phyloP scores from a whole-genome alignment of 23 red algal genomes.

The Gracilaria domingensis region DNA sequence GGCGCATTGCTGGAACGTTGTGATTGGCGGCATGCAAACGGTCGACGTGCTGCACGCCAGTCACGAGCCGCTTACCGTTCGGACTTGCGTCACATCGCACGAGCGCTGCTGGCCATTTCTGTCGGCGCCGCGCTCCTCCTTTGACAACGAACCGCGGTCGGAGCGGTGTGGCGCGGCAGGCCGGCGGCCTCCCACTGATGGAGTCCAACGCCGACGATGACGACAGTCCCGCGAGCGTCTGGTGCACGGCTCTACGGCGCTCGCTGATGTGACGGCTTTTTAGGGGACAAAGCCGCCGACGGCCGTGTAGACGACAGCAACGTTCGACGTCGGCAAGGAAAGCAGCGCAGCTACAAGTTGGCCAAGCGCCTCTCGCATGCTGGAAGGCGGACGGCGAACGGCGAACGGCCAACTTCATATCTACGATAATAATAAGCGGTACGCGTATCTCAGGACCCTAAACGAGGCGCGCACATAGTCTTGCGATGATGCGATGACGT shows the following conservation, averaged over 20 bases:
- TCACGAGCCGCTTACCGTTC: constrained; percentile 43
- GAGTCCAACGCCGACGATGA: too few species aligned
- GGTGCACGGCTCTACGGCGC: too few species aligned
- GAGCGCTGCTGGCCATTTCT: not conserved
- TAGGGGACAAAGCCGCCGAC: too few species aligned
- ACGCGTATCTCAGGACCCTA: not conserved
- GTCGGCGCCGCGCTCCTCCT: not conserved
- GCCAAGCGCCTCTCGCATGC: too few species aligned
- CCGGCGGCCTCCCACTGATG: too few species aligned
- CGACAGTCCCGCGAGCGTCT: too few species aligned
- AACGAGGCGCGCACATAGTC: not conserved
- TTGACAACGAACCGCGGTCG: not conserved
- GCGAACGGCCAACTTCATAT: not conserved
- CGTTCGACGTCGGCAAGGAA: too few species aligned
- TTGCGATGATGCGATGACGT: not conserved
- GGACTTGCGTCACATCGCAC: constrained; percentile 14
- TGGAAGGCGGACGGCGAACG: not conserved
- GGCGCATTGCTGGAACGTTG: not conserved
- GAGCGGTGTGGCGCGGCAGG: too few species aligned
- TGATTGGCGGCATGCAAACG: constrained; percentile 28
- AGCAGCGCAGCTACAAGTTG: not conserved
- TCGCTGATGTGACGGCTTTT: too few species aligned
- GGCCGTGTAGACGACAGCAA: too few species aligned
- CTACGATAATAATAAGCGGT: not conserved
- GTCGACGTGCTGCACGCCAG: not conserved